Evolutionary conservation across 768 basidiomycete genomes (phyloP).

Genomic region (Tricholoma hemisulphureum): DNA sequence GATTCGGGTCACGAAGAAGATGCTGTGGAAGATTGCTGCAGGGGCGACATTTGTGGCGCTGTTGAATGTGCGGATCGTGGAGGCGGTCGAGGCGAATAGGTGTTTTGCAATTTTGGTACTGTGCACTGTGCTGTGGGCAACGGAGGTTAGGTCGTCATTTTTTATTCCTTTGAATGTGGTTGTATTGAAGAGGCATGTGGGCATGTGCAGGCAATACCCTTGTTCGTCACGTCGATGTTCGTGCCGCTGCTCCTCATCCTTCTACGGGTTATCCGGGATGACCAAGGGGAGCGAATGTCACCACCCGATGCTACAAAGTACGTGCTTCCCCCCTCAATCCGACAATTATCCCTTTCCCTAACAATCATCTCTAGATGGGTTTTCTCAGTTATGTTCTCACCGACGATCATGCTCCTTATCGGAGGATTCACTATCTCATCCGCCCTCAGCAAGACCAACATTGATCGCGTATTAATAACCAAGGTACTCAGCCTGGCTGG

Average conservation of each 20-base stretch:
- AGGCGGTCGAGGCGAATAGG: constrained; percentile 72
- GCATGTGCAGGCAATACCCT: constrained; percentile 77
- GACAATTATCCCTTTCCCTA: not conserved
- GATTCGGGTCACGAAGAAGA: constrained; percentile 63
- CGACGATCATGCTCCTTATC: constrained; percentile 97
- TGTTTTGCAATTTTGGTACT: constrained; percentile 89
- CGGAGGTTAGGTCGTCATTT: constrained; percentile 61
- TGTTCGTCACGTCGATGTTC: constrained; percentile 93
- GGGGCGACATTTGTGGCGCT: constrained; percentile 56
- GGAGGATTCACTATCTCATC: constrained; percentile 98
- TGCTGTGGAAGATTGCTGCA: constrained; percentile 57
- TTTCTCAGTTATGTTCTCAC: constrained; percentile 94
- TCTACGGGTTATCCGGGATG: constrained; percentile 72
- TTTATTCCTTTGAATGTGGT: not conserved
- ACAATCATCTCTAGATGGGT: constrained; percentile 59
- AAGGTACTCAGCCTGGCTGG: constrained; percentile 89
- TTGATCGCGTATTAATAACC: constrained; percentile 90
- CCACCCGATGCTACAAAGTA: constrained; percentile 81
- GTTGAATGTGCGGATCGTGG: constrained; percentile 58
- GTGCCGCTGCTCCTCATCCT: constrained; percentile 87
- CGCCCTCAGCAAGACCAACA: constrained; percentile 91
- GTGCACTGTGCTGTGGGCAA: constrained; percentile 93
- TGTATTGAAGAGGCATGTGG: not conserved
- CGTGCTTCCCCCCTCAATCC: constrained; percentile 21
- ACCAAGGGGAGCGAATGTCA: constrained; percentile 51